Base-by-base conservation (phyloP, 2,329 filamentous ascomycete species). In the Westerdykella sp. region DNA sequence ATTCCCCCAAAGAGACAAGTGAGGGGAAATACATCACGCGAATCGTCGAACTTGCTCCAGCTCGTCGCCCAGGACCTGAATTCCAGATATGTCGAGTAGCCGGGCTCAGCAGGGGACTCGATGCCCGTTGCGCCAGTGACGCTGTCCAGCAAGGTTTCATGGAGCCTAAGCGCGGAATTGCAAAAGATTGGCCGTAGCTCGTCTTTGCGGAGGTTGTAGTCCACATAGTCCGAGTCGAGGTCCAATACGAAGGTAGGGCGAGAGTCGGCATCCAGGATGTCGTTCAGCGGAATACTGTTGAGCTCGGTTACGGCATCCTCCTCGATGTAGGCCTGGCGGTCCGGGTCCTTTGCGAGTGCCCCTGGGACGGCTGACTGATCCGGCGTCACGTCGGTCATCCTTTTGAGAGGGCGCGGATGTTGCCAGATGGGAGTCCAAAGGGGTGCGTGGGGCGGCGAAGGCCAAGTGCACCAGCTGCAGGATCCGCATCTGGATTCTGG, bases 21-120 rank as follows among this genome's bases (percentile, higher is more conserved):
- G 0, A 70, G 60, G 0, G 72, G 72, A 34, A 69, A 73, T 4
- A 73, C 62, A 42, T 74, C 71, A 45, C 65, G 64, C 2, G 69
- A 70, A 40, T 71, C 69, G 37, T 73, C 69, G 43, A 70, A 69
- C 5, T 58, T 61, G 4, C 68, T 73, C 13, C 69, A 57, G 0
- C 69, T 60, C 0, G 68, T 69, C 0, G 66, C 66, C 72, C 72
- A 74, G 1, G 41, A 48, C 38, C 53, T 65, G 48, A 74, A 74
- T 0, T 66, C 62, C 0, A 56, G 43, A 41, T 71, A 69, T 15
- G 54, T 49, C 23, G 53, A 30, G 15, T 39, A 41, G 9, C 50
- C 38, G 11, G 39, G 21, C 13, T 43, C 21, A 6, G 34, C 16
- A 3, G 1, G 23, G 9, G 4, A 44, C 16, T 51, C 37, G 32